phyloP scores from a whole-genome alignment of 495 filamentous ascomycete genomes.

The Aspergillus funiculosus region DNA sequence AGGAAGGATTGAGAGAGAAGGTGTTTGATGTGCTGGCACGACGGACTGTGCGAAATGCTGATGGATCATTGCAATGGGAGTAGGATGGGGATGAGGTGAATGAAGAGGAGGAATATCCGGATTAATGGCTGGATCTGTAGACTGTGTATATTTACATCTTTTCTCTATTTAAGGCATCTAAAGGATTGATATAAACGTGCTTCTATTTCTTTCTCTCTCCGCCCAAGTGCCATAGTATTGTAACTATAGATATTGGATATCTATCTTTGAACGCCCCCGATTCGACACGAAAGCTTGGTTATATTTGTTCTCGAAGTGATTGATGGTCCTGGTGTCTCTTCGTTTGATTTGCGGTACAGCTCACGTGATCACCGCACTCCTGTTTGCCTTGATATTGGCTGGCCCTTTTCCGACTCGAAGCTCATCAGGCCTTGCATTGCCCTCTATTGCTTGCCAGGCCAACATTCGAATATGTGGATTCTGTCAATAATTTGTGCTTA shows the following conservation, averaged over 20 bases:
- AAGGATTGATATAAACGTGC: not conserved
- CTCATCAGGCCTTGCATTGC: not conserved
- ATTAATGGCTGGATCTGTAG: conserved; percentile 2
- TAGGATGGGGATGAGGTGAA: conserved; percentile 8
- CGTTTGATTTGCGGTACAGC: no score
- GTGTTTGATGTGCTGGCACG: conserved; percentile 33
- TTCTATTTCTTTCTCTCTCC: not conserved
- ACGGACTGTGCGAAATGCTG: conserved; percentile 18
- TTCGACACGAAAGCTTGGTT: no score
- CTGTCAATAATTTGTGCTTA: not conserved
- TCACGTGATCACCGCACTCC: no score
- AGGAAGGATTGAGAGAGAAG: conserved; percentile 40
- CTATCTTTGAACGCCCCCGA: no score
- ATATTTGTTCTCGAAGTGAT: no score
- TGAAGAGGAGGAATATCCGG: not conserved
- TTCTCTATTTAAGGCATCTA: not conserved
- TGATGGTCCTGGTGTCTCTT: no score
- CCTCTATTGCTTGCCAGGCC: not conserved
- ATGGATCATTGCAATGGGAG: conserved; percentile 30
- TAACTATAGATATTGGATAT: no score
- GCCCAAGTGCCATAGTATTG: no score
- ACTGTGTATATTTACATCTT: conserved; percentile 14
- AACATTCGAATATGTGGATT: not conserved
- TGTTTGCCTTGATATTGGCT: no score
- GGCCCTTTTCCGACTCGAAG: no score